Conservation (phyloP, 371 early-diverging fungal genomes). For the Actinomucor elegans region DNA sequence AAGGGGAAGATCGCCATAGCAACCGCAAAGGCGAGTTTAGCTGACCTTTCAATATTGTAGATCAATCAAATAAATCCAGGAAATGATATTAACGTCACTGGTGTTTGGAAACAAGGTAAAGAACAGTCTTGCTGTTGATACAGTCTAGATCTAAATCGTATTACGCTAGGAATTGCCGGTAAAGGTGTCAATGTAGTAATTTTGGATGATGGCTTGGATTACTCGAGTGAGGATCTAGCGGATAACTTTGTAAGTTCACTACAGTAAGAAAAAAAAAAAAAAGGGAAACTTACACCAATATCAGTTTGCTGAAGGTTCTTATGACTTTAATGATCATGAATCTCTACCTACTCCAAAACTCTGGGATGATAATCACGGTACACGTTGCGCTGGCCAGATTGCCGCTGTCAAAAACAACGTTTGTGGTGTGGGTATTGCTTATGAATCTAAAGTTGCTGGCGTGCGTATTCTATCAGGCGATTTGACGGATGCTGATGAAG, state of each 20-base stretch:
- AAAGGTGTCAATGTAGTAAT: conserved; percentile 83
- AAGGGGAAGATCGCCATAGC: no score
- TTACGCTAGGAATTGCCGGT: conserved; percentile 84
- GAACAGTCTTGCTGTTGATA: neutral
- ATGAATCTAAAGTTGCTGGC: conserved; percentile 85
- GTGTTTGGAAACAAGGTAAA: conserved; percentile 85
- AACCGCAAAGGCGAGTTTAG: no score
- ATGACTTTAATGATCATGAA: conserved; percentile 89
- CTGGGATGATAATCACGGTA: conserved; percentile 90
- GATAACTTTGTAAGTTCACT: conserved; percentile 81
- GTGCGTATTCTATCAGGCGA: conserved; percentile 89
- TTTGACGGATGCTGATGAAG: conserved; percentile 90
- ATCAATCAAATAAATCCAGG: conserved; percentile 66
- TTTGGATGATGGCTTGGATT: conserved; percentile 95
- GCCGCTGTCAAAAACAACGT: conserved; percentile 87
- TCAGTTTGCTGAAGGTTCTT: conserved; percentile 83
- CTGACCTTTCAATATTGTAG: no score
- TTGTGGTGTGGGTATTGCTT: conserved; percentile 97
- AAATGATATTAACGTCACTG: conserved; percentile 92
- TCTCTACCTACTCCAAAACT: conserved; percentile 76
- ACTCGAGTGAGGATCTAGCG: conserved; percentile 76
- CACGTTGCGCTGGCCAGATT: conserved; percentile 97
- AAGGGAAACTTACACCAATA: neutral
- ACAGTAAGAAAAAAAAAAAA: neutral
- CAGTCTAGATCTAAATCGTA: no score